Percentiles rank a stretch among this genome's conserved stretches.
Evolutionary conservation across 345 rosid species (phyloP).

Genomic region (Aegle marmelos): DNA sequence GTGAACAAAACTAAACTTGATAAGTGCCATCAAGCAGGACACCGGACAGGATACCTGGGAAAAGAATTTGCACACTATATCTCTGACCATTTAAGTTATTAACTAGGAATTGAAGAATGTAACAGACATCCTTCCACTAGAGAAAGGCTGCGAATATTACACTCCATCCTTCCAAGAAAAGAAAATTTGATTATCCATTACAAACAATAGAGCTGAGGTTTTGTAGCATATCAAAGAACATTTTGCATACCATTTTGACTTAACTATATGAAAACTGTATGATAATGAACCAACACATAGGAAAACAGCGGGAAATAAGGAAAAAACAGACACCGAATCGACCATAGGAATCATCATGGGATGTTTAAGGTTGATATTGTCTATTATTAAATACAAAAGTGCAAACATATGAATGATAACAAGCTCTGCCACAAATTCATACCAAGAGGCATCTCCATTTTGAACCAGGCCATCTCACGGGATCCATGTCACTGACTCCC

Average conservation of each 20-base stretch:
- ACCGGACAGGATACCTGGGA: not conserved
- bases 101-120: not conserved
- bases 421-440: slow-evolving; percentile 7
- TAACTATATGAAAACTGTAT: not conserved
- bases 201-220: not conserved
- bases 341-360: not conserved
- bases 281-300: not conserved
- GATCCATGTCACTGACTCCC: slow-evolving; percentile 81
- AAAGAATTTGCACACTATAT: not conserved
- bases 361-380: not conserved
- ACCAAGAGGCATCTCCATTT: slow-evolving; percentile 96
- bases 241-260: not conserved
- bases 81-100: not conserved
- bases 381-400: not conserved
- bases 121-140: not conserved
- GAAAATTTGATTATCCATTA: not conserved
- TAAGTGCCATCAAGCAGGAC: not conserved
- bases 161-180: not conserved
- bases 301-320: not conserved
- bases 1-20: not conserved
- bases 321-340: too few relatives aligned
- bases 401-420: not conserved
- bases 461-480: slow-evolving; percentile 87
- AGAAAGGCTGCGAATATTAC: not conserved
- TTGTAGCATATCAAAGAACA: not conserved